Percentiles rank a stretch among this genome's conserved stretches.
Evolutionary conservation across 225 moss, liverwort and hornwort species (phyloP).

Genomic region (Polytrichum commune): DNA sequence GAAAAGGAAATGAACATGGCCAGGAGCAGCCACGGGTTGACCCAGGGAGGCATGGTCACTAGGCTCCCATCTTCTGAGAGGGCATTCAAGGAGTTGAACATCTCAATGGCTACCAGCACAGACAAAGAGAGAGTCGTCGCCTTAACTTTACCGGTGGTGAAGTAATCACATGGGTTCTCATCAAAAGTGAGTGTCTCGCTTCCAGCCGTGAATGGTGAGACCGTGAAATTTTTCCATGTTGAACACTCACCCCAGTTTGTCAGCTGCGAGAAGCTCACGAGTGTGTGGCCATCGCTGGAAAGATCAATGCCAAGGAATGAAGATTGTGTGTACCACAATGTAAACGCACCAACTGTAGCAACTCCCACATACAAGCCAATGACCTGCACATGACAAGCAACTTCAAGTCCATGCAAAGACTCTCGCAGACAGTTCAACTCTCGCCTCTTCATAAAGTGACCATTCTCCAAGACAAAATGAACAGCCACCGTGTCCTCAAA

Average conservation of each 20-base stretch:
- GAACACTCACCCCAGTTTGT: constrained; percentile 84
- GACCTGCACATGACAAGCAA: constrained; percentile 41
- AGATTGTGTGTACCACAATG: constrained; percentile 82
- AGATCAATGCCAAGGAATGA: constrained; percentile 89
- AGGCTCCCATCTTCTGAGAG: constrained; percentile 90
- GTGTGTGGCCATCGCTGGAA: constrained; percentile 67
- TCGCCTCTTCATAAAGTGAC: too few species aligned
- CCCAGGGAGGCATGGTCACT: constrained; percentile 92
- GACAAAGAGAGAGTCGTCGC: constrained; percentile 87
- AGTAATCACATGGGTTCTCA: constrained; percentile 90
- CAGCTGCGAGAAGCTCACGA: constrained; percentile 72
- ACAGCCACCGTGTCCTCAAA: too few species aligned
- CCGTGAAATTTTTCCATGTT: constrained; percentile 78
- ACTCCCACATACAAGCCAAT: constrained; percentile 89
- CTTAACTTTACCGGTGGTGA: constrained; percentile 87
- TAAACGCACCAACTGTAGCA: constrained; percentile 88
- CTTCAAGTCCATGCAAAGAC: not conserved
- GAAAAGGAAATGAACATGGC: constrained; percentile 78
- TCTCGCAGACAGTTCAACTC: too few species aligned
- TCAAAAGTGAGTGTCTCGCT: constrained; percentile 63
- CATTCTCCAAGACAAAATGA: too few species aligned
- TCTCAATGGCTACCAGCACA: constrained; percentile 87
- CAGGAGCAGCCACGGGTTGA: constrained; percentile 79
- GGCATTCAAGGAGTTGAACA: constrained; percentile 96
- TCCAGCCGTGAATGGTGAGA: constrained; percentile 80